Percentiles rank a stretch among this genome's conserved stretches.
Evolutionary conservation across 495 filamentous ascomycete genomes (phyloP).

Genomic region (Penicillium pulvis): DNA sequence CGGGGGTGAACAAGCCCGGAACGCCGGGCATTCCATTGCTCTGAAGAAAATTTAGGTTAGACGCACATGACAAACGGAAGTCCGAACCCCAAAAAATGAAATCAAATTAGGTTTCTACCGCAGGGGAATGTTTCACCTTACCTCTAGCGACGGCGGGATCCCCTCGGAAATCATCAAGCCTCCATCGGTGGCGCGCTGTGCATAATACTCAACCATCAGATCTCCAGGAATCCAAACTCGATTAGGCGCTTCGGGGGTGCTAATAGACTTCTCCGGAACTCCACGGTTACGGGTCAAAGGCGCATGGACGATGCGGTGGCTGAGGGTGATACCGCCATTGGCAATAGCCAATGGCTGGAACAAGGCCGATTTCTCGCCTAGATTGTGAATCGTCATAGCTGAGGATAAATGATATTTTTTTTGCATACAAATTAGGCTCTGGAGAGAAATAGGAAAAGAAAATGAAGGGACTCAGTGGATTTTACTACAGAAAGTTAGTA

Average conservation of each 20-base stretch:
- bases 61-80: neutral
- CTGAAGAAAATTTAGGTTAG: slow-evolving; percentile 8
- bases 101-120: neutral
- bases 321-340: slow-evolving; percentile 50
- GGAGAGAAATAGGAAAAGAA: neutral
- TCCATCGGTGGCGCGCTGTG: slow-evolving; percentile 53
- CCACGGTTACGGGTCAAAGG: slow-evolving; percentile 58
- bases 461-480: neutral
- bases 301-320: slow-evolving; percentile 57
- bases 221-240: slow-evolving; percentile 49
- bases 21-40: slow-evolving; percentile 51
- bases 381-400: slow-evolving; percentile 29
- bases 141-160: slow-evolving; percentile 51
- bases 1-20: slow-evolving; percentile 50
- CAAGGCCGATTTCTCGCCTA: slow-evolving; percentile 37
- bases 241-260: slow-evolving; percentile 46
- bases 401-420: neutral
- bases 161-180: slow-evolving; percentile 59
- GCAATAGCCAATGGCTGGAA: slow-evolving; percentile 56
- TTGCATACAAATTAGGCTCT: neutral
- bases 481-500: neutral
- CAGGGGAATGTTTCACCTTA: slow-evolving; percentile 15
- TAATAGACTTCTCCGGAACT: slow-evolving; percentile 36
- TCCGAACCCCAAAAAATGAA: neutral
- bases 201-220: slow-evolving; percentile 56